Conservation (phyloP, 2,329 filamentous ascomycete species). For the Tolypocladium nubicola region DNA sequence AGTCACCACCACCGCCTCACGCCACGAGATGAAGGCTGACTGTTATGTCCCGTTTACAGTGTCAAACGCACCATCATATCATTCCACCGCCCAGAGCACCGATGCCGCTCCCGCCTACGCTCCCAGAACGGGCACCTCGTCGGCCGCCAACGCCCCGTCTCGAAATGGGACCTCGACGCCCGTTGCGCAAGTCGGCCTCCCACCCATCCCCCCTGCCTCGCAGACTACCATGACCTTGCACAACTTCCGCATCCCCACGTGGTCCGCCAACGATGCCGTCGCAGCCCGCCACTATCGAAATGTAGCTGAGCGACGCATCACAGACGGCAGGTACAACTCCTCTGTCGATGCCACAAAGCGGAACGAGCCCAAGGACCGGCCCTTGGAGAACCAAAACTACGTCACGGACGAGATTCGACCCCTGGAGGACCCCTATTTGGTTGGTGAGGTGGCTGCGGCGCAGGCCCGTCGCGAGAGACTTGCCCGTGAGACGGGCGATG, state of each 20-base stretch:
- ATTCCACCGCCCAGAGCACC: conserved; percentile 38
- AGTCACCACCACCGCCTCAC: neutral
- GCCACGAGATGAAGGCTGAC: neutral
- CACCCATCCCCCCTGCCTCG: conserved; percentile 34
- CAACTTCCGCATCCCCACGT: conserved; percentile 47
- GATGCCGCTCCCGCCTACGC: conserved; percentile 43
- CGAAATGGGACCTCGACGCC: conserved; percentile 13
- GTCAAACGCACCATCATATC: conserved; percentile 56
- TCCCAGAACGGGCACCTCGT: conserved; percentile 16
- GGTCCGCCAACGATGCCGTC: conserved; percentile 44
- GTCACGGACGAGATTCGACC: conserved; percentile 25
- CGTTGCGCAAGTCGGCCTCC: conserved; percentile 32
- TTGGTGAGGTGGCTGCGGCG: conserved; percentile 54
- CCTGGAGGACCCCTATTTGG: conserved; percentile 56
- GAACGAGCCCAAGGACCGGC: conserved; percentile 1
- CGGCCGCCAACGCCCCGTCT: conserved; percentile 1
- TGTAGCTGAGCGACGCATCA: conserved; percentile 52
- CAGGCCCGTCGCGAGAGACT: conserved; percentile 46
- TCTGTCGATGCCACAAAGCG: conserved; percentile 14
- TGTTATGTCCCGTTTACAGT: conserved; percentile 23
- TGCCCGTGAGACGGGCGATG: conserved; percentile 42
- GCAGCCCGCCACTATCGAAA: conserved; percentile 51
- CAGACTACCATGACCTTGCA: conserved; percentile 31
- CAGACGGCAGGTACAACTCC: conserved; percentile 26
- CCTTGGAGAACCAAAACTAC: neutral